Conservation (phyloP, 2,329 filamentous ascomycete genomes). For the Stachybotrys echinatus region DNA sequence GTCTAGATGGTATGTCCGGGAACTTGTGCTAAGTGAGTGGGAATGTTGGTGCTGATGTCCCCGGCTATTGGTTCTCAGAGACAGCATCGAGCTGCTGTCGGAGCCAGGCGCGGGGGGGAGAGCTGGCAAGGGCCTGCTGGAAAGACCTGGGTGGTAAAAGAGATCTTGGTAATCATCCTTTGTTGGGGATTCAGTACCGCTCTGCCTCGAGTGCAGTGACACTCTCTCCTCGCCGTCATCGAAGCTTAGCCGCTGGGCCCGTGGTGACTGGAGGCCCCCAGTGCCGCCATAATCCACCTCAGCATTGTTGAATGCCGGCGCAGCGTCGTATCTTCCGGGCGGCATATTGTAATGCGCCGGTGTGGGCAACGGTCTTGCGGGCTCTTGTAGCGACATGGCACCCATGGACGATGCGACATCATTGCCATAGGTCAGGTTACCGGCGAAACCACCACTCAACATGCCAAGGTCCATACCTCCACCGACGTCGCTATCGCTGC, state of each 20-base stretch:
- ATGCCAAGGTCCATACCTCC: slow-evolving; percentile 66
- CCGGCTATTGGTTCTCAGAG: slow-evolving; percentile 33
- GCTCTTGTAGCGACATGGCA: slow-evolving; percentile 34
- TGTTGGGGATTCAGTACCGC: slow-evolving; percentile 58
- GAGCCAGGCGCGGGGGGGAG: slow-evolving; percentile 56
- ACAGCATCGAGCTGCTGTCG: slow-evolving; percentile 52
- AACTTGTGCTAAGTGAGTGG: slow-evolving; percentile 35
- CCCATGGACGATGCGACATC: slow-evolving; percentile 35
- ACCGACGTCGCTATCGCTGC: slow-evolving; percentile 69
- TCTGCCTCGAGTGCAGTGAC: slow-evolving; percentile 50
- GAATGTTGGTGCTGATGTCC: slow-evolving; percentile 38
- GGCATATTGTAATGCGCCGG: slow-evolving; percentile 27
- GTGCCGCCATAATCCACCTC: slow-evolving; percentile 84
- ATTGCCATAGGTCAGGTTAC: slow-evolving; percentile 44
- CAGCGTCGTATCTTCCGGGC: slow-evolving; percentile 20
- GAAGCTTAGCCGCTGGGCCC: slow-evolving; percentile 72
- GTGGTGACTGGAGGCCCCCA: slow-evolving; percentile 79
- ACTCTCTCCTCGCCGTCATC: slow-evolving; percentile 84
- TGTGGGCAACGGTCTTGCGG: slow-evolving; percentile 43
- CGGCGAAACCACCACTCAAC: slow-evolving; percentile 66
- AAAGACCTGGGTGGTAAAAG: slow-evolving; percentile 85
- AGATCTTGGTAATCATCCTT: slow-evolving; percentile 80
- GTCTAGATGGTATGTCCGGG: slow-evolving; percentile 31
- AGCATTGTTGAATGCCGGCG: slow-evolving; percentile 49
- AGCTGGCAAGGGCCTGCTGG: slow-evolving; percentile 58